Evolutionary conservation across 2,329 filamentous ascomycete species (phyloP).

Genomic region (Monilinia polystroma): DNA sequence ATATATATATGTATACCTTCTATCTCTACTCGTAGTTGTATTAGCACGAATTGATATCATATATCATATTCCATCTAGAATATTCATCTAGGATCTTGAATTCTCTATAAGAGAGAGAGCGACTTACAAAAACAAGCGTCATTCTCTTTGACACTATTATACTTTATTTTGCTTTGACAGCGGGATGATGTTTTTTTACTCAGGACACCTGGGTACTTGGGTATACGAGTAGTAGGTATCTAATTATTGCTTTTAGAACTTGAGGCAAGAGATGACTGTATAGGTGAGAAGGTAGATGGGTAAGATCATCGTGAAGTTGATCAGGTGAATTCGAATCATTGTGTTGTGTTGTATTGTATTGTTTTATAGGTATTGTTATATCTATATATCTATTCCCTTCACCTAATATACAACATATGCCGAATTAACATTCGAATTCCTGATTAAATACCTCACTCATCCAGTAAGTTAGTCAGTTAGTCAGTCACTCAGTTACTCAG

Average conservation of each 20-base stretch:
- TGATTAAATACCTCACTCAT: too few species aligned
- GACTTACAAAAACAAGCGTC: not conserved
- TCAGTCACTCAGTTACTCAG: too few species aligned
- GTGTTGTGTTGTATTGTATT: not conserved
- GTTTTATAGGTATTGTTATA: too few species aligned
- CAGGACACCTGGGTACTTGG: not conserved
- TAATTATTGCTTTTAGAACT: not conserved
- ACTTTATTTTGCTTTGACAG: slow-evolving; percentile 2
- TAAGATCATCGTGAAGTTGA: not conserved
- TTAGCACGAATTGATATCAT: not conserved
- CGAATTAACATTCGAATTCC: not conserved
- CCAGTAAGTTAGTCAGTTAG: too few species aligned
- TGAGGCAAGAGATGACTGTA: not conserved
- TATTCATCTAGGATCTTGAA: too few species aligned
- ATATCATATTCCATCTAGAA: too few species aligned
- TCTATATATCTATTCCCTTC: too few species aligned
- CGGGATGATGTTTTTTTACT: slow-evolving; percentile 2
- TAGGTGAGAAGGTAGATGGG: too few species aligned
- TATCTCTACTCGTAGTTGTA: not conserved
- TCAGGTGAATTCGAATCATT: not conserved
- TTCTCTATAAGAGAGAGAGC: not conserved
- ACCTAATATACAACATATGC: not conserved
- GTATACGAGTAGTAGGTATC: too few species aligned
- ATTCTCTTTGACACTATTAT: not conserved
- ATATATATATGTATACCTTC: too few species aligned